These are phyloP conservation scores for Leucosporidium yakuticum DNA, from an alignment of 768 basidiomycete species.

Conservation along the genomic window DNA sequence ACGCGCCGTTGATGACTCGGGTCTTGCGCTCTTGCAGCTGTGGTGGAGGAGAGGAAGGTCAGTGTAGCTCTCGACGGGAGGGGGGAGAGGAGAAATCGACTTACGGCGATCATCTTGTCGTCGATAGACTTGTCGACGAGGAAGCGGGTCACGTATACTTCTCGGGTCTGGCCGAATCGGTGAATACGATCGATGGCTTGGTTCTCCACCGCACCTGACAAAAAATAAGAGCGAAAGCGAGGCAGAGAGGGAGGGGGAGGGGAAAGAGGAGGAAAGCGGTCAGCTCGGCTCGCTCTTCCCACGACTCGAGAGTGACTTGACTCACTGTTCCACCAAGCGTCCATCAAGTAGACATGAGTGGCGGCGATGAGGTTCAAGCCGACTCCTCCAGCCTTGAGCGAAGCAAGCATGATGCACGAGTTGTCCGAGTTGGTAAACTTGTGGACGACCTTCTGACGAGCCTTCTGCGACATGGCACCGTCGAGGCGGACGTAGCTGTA, in stretches of 20 bases:
- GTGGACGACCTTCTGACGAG: conserved; percentile 64
- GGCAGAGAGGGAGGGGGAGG: no score
- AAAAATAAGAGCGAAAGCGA: not conserved
- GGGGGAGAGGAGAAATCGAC: not conserved
- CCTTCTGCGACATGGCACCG: conserved; percentile 83
- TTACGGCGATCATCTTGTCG: conserved; percentile 35
- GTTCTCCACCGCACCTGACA: conserved; percentile 26
- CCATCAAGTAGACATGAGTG: conserved; percentile 25
- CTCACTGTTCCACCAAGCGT: conserved; percentile 37
- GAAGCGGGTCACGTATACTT: conserved; percentile 32
- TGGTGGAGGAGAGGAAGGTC: conserved; percentile 38
- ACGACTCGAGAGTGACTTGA: not conserved
- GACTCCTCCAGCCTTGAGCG: conserved; percentile 79
- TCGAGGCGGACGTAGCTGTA: conserved; percentile 64
- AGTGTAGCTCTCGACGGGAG: not conserved
- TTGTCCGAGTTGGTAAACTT: conserved; percentile 52
- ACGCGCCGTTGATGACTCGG: conserved; percentile 77
- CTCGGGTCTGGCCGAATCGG: conserved; percentile 38
- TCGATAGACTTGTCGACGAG: conserved; percentile 36
- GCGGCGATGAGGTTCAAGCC: conserved; percentile 5
- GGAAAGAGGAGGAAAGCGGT: no score
- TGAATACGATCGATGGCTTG: conserved; percentile 38
- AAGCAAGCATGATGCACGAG: conserved; percentile 34
- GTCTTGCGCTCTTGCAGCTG: conserved; percentile 80
- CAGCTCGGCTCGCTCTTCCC: not conserved